Evolutionary conservation across 2,329 filamentous ascomycete species (phyloP).

Genomic region (Ophiosphaerella korrae): DNA sequence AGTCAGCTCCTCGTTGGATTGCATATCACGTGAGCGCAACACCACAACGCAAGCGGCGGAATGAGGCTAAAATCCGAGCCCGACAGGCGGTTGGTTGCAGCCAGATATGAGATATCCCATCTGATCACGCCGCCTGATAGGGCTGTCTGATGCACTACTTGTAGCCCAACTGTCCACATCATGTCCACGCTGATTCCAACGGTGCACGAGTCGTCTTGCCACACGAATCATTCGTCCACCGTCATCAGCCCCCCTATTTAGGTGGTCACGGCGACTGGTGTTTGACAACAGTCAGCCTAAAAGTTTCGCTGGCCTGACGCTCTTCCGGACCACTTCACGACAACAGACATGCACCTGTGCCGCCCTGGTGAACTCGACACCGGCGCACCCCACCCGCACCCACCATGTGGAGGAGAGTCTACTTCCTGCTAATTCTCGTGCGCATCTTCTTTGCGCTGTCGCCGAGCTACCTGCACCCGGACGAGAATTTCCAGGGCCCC

Average conservation of each 20-base stretch:
- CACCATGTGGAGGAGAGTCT: conserved; percentile 88
- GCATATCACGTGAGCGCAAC: background rate
- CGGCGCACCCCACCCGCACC: conserved; percentile 22
- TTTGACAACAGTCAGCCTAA: conserved; percentile 31
- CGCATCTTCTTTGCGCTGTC: conserved; percentile 93
- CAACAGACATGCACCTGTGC: conserved; percentile 41
- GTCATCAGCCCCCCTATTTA: conserved; percentile 25
- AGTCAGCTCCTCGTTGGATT: background rate
- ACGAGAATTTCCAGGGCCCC: conserved; percentile 98
- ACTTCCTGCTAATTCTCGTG: conserved; percentile 81
- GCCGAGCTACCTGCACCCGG: conserved; percentile 95
- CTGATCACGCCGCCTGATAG: conserved; percentile 29
- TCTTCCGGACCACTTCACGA: conserved; percentile 15
- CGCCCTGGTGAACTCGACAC: conserved; percentile 15
- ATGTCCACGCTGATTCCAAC: conserved; percentile 18
- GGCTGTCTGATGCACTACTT: background rate
- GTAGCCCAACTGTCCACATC: conserved; percentile 1
- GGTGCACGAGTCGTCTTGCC: conserved; percentile 12
- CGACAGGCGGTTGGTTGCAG: conserved; percentile 20
- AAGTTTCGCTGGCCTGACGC: conserved; percentile 22
- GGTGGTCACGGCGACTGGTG: conserved; percentile 27
- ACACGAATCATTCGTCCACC: conserved; percentile 12
- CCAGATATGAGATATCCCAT: conserved; percentile 19
- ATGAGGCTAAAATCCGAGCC: conserved; percentile 1
- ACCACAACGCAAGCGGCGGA: conserved; percentile 2